These are phyloP conservation scores for Viola pubescens DNA, from an alignment of 441 rosid genomes.

Conservation along the genomic window DNA sequence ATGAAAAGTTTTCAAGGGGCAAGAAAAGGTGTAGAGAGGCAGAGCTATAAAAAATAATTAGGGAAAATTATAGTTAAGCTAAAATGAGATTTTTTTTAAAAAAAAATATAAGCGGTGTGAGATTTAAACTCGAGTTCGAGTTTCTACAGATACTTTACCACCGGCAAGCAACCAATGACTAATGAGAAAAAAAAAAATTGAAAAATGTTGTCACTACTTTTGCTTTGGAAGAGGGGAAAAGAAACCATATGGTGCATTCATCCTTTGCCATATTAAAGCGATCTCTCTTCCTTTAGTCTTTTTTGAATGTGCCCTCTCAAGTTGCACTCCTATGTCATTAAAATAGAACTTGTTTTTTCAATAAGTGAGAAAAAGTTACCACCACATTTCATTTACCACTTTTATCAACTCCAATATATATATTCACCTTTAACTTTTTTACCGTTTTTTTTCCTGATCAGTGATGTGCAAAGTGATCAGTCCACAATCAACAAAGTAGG, in stretches of 20 bases:
- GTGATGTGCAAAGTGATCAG: constrained; percentile 30
- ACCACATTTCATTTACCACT: too few relatives aligned
- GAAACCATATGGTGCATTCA: not conserved
- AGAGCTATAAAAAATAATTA: not conserved
- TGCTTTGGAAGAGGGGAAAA: not conserved
- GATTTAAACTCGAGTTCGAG: too few relatives aligned
- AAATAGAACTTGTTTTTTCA: not conserved
- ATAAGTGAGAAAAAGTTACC: not conserved
- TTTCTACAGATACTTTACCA: too few relatives aligned
- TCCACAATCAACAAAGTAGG: constrained; percentile 31
- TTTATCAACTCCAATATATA: constrained; percentile 1
- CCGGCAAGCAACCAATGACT: too few relatives aligned
- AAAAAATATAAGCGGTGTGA: not conserved
- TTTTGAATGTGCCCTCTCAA: not conserved
- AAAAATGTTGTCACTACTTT: not conserved
- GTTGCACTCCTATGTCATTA: constrained; percentile 1
- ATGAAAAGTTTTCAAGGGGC: not conserved
- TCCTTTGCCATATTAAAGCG: not conserved
- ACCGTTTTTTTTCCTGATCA: constrained; percentile 11
- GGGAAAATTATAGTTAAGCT: not conserved
- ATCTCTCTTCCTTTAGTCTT: not conserved
- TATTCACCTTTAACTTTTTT: not conserved
- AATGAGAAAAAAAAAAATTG: too few relatives aligned
- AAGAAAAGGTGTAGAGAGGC: not conserved
- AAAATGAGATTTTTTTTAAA: not conserved